phyloP scores from a whole-genome alignment of 164 flowering plant species.

The Vitis vinifera region ASM3070453v1 NC_081818.1:28960501-28961000 shows the following conservation, averaged over 20 bases:
- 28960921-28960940: slow-evolving; percentile 53
- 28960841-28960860: neutral
- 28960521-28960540: neutral
- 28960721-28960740: neutral
- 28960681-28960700: neutral
- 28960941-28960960: slow-evolving; percentile 92
- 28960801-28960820: neutral
- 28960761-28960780: neutral
- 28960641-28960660: neutral
- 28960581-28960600: neutral
- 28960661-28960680: neutral
- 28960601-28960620: neutral
- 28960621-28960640: neutral
- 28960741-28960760: neutral
- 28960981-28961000: slow-evolving; percentile 97
- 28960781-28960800: neutral
- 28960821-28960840: neutral
- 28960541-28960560: neutral
- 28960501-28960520: neutral
- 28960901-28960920: neutral
- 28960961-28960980: slow-evolving; percentile 91
- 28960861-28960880: neutral
- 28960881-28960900: neutral
- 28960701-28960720: neutral
- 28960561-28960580: neutral